phyloP scores from a whole-genome alignment of 257 asterid genomes.

The Euphrasia confusa region DNA sequence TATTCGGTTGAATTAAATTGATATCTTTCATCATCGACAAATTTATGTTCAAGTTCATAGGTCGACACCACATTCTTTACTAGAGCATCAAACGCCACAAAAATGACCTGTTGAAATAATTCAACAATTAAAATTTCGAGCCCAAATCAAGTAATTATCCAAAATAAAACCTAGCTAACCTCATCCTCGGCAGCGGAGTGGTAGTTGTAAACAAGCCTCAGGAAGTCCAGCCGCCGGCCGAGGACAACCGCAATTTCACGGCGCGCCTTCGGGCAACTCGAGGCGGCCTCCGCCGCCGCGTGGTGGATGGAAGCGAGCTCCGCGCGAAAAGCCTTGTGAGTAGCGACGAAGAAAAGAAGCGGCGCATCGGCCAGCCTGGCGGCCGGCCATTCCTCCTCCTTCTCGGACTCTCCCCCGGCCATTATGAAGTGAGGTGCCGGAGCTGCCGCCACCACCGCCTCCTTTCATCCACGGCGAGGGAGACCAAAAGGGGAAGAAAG shows the following conservation, averaged over 20 bases:
- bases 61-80: slow-evolving; percentile 62
- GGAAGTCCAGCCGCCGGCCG: slow-evolving; percentile 55
- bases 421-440: slow-evolving; percentile 26
- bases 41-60: slow-evolving; percentile 60
- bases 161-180: slow-evolving; percentile 35
- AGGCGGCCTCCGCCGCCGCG: slow-evolving; percentile 49
- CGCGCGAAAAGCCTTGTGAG: slow-evolving; percentile 66
- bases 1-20: too few relatives aligned
- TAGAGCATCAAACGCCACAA: slow-evolving; percentile 64
- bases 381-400: slow-evolving; percentile 54
- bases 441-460: slow-evolving; percentile 30
- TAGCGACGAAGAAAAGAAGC: slow-evolving; percentile 58
- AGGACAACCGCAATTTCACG: slow-evolving; percentile 41
- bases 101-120: slow-evolving; percentile 59
- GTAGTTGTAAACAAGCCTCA: slow-evolving; percentile 62
- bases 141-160: background rate
- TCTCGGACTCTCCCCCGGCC: slow-evolving; percentile 55
- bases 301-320: slow-evolving; percentile 58
- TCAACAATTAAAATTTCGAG: slow-evolving; percentile 23
- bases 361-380: slow-evolving; percentile 64
- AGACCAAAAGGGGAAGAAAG: slow-evolving; percentile 57
- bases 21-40: too few relatives aligned
- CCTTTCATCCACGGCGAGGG: slow-evolving; percentile 42
- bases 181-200: slow-evolving; percentile 88
- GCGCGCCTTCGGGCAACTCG: slow-evolving; percentile 19